These are phyloP conservation scores for Acanthamoeba castellanii DNA, from an alignment of 208 protist species.

Conservation along the genomic window DNA sequence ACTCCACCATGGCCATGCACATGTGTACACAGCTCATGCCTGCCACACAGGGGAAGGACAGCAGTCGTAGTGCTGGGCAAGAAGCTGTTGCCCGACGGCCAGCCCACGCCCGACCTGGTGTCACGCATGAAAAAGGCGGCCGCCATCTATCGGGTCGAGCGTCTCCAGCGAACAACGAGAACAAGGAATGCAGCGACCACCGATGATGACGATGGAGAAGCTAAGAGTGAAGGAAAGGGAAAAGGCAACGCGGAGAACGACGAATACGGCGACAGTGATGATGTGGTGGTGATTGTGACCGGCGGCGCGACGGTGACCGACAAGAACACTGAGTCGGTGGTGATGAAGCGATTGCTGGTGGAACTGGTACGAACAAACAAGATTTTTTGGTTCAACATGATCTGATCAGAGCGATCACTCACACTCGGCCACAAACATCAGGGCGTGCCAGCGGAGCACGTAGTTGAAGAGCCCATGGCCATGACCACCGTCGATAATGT, in stretches of 20 bases:
- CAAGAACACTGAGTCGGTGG: neutral
- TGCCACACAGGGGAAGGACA: neutral
- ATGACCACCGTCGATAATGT: neutral
- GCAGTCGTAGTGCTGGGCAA: neutral
- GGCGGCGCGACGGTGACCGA: neutral
- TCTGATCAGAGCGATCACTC: too few relatives aligned
- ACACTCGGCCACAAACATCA: neutral
- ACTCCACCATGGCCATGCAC: neutral
- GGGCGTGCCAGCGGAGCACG: neutral
- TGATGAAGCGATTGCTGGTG: conserved; percentile 3
- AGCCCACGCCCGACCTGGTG: neutral
- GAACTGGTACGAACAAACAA: neutral
- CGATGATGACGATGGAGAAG: neutral
- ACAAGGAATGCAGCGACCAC: neutral
- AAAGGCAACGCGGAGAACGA: neutral
- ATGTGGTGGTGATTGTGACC: neutral
- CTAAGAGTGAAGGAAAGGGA: neutral
- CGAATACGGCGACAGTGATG: neutral
- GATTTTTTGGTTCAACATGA: too few relatives aligned
- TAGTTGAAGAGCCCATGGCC: neutral
- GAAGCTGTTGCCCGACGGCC: neutral
- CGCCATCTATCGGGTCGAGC: neutral
- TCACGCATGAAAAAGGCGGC: neutral
- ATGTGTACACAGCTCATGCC: neutral
- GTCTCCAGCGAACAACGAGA: neutral